Evolutionary conservation across 495 filamentous ascomycete genomes (phyloP).

Genomic region (Darksidea phi): DNA sequence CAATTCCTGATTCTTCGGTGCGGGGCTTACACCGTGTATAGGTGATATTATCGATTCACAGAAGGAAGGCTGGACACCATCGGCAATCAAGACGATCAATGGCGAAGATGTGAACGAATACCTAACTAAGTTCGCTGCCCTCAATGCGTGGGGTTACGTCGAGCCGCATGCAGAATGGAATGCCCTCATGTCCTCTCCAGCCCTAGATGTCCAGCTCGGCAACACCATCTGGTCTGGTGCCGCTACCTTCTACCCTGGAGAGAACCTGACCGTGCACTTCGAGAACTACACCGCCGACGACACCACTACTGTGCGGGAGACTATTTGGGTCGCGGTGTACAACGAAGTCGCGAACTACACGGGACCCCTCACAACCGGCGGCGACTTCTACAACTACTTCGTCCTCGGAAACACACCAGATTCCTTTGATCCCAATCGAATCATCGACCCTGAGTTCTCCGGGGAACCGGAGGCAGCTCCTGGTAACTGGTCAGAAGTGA

Average conservation of each 20-base stretch:
- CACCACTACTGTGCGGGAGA: not conserved
- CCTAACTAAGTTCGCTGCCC: conserved; percentile 45
- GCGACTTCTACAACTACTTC: no score
- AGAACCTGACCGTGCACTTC: conserved; percentile 43
- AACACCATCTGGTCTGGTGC: conserved; percentile 43
- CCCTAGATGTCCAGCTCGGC: conserved; percentile 44
- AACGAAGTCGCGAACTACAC: conserved; percentile 28
- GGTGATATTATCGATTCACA: conserved; percentile 6
- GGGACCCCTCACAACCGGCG: conserved; percentile 42
- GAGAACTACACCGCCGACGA: conserved; percentile 35
- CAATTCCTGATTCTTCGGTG: no score
- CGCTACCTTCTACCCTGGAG: conserved; percentile 47
- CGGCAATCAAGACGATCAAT: conserved; percentile 50
- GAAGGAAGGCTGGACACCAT: conserved; percentile 4
- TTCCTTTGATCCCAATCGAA: conserved; percentile 15
- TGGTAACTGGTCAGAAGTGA: no score
- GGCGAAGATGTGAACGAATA: conserved; percentile 43
- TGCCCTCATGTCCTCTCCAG: conserved; percentile 47
- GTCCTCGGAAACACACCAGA: no score
- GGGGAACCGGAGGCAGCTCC: no score
- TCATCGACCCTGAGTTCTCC: not conserved
- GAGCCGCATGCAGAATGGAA: conserved; percentile 54
- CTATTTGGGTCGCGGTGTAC: conserved; percentile 45
- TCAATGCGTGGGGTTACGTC: conserved; percentile 44
- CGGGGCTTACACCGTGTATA: not conserved